Percentiles rank a stretch among this genome's conserved stretches.
These are phyloP conservation scores for Leishmania gerbilli DNA, from an alignment of 208 protist species.

Conservation along the genomic window DNA sequence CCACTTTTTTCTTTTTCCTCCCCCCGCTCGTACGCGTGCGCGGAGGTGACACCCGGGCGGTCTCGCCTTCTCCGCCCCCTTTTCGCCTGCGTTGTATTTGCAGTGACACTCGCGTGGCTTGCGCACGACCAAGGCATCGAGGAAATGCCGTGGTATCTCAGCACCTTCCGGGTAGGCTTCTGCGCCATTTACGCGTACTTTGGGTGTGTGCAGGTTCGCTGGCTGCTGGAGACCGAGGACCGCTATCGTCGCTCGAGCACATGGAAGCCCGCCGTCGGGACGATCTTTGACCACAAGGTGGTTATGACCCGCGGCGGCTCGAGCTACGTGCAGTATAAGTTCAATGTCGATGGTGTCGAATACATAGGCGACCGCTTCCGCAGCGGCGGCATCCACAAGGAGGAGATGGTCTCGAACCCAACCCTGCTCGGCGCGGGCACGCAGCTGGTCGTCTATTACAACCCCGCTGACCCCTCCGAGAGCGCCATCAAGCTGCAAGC, in stretches of 20 bases:
- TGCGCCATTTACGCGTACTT: constrained; percentile 80
- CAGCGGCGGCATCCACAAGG: constrained; percentile 86
- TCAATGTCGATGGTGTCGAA: constrained; percentile 70
- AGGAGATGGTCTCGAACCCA: constrained; percentile 82
- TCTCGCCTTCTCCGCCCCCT: not conserved
- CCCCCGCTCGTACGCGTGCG: not conserved
- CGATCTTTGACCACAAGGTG: constrained; percentile 90
- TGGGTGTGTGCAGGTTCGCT: constrained; percentile 57
- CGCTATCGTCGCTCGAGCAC: constrained; percentile 78
- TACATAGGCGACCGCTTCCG: constrained; percentile 83
- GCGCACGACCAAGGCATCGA: not conserved
- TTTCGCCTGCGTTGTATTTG: not conserved
- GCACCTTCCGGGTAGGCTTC: constrained; percentile 74
- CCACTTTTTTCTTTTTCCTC: not conserved
- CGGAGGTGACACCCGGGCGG: not conserved
- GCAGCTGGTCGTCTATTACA: constrained; percentile 88
- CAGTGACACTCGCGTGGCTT: not conserved
- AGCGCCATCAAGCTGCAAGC: constrained; percentile 87
- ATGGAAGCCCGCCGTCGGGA: constrained; percentile 86
- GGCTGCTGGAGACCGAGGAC: constrained; percentile 83
- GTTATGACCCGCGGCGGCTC: constrained; percentile 84
- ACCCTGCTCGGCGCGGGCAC: constrained; percentile 85
- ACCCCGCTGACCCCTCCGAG: constrained; percentile 80
- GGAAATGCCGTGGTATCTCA: constrained; percentile 84
- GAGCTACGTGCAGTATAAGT: constrained; percentile 85